phyloP scores from a whole-genome alignment of 345 rosid species.

The Xanthoceras sorbifolium region DNA sequence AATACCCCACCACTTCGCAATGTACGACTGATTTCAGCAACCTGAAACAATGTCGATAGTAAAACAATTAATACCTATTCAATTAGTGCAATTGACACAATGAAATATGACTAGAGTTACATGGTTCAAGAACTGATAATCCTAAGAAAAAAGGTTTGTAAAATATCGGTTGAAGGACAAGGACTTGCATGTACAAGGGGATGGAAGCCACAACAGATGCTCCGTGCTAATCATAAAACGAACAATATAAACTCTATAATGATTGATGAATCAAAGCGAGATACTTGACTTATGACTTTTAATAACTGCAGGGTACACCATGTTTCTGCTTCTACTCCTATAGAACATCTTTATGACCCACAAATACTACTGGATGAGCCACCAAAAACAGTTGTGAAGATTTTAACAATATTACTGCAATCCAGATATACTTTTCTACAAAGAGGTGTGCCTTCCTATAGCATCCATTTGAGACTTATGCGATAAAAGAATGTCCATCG shows the following conservation, averaged over 20 bases:
- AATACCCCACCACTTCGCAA: slow-evolving; percentile 85
- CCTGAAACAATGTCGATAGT: slow-evolving; percentile 34
- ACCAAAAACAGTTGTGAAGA: neutral
- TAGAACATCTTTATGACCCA: neutral
- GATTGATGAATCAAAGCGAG: neutral
- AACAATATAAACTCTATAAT: slow-evolving; percentile 8
- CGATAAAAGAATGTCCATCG: neutral
- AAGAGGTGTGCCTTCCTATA: neutral
- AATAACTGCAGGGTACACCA: neutral
- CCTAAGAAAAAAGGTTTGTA: neutral
- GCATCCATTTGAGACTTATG: neutral
- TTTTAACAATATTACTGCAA: neutral
- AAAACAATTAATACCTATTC: neutral
- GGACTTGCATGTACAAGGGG: neutral
- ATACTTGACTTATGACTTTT: neutral
- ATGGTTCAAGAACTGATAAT: neutral
- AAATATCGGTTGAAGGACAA: neutral
- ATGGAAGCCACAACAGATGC: neutral
- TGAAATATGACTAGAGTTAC: neutral
- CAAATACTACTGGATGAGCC: neutral
- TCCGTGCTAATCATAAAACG: neutral
- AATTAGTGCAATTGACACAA: neutral
- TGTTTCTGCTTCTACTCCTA: neutral
- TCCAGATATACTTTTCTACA: neutral
- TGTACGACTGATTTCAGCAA: slow-evolving; percentile 88